Evolutionary conservation across 129 eudicot genomes (phyloP).

Genomic region (Artemisia argyi): DNA sequence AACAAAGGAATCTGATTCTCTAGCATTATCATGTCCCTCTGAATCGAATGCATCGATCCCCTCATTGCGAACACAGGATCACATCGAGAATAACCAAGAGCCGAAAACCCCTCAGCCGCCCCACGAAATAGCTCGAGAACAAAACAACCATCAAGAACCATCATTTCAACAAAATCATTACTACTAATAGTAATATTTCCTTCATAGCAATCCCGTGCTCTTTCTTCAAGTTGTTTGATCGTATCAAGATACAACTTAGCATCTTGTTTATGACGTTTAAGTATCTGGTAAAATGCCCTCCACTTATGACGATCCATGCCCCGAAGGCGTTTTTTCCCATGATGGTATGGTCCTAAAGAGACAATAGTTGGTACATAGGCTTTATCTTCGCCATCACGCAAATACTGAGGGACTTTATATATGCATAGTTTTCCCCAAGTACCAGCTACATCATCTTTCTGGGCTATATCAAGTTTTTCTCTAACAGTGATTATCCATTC

Average conservation of each 20-base stretch:
- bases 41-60: constrained; percentile 87
- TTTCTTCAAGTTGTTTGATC: constrained; percentile 59
- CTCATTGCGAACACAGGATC: constrained; percentile 90
- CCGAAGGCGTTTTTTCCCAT: constrained; percentile 50
- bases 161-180: constrained; percentile 79
- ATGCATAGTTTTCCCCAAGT: constrained; percentile 73
- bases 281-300: constrained; percentile 67
- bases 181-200: constrained; percentile 61
- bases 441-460: constrained; percentile 57
- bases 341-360: constrained; percentile 89
- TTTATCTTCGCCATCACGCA: constrained; percentile 70
- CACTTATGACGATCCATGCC: constrained; percentile 90
- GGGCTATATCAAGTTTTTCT: constrained; percentile 63
- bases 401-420: constrained; percentile 69
- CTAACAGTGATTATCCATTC: constrained; percentile 71
- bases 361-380: constrained; percentile 78
- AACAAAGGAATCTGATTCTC: constrained; percentile 89
- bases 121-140: constrained; percentile 87
- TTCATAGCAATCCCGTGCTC: constrained; percentile 73
- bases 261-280: constrained; percentile 58
- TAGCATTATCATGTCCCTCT: constrained; percentile 90
- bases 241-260: constrained; percentile 56
- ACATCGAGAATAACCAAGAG: constrained; percentile 66
- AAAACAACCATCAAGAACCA: constrained; percentile 90
- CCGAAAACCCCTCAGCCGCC: constrained; percentile 54